Evolutionary conservation across 148 eudicot species (phyloP).

Genomic region (Arctostaphylos glauca): DNA sequence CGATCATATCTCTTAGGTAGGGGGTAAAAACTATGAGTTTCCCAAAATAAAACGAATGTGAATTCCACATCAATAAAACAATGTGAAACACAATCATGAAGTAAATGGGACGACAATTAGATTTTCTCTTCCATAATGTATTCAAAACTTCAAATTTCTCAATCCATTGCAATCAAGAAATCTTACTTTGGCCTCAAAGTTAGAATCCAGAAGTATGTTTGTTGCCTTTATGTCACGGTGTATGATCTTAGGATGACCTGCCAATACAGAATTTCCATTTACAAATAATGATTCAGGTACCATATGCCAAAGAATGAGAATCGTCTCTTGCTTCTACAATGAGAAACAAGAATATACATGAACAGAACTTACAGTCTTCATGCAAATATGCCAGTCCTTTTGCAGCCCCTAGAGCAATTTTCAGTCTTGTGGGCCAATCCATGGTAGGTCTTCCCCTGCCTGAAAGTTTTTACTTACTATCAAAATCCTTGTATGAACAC

Average conservation of each 20-base stretch:
- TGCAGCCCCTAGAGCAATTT: slow-evolving; percentile 76
- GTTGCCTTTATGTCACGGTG: slow-evolving; percentile 94
- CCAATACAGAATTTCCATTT: slow-evolving; percentile 20
- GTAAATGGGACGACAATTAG: background rate
- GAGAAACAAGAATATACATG: slow-evolving; percentile 1
- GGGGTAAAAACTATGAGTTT: background rate
- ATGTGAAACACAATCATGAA: background rate
- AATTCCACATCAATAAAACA: background rate
- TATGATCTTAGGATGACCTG: slow-evolving; percentile 97
- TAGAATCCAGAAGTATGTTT: slow-evolving; percentile 78
- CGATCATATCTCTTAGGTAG: background rate
- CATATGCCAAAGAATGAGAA: background rate
- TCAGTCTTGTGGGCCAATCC: slow-evolving; percentile 68
- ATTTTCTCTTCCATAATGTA: background rate
- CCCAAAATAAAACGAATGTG: background rate
- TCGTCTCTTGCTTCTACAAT: background rate
- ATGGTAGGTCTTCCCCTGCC: slow-evolving; percentile 56
- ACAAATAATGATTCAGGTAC: background rate
- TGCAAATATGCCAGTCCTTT: slow-evolving; percentile 84
- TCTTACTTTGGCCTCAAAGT: slow-evolving; percentile 90
- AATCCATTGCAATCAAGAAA: background rate
- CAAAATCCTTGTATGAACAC: slow-evolving; percentile 1
- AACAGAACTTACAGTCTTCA: slow-evolving; percentile 62
- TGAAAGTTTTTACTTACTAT: slow-evolving; percentile 29
- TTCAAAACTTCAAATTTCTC: background rate